Percentiles rank a stretch among this genome's conserved stretches.
phyloP scores from a whole-genome alignment of 2,329 filamentous ascomycete genomes.

The Massarina eburnea region DNA sequence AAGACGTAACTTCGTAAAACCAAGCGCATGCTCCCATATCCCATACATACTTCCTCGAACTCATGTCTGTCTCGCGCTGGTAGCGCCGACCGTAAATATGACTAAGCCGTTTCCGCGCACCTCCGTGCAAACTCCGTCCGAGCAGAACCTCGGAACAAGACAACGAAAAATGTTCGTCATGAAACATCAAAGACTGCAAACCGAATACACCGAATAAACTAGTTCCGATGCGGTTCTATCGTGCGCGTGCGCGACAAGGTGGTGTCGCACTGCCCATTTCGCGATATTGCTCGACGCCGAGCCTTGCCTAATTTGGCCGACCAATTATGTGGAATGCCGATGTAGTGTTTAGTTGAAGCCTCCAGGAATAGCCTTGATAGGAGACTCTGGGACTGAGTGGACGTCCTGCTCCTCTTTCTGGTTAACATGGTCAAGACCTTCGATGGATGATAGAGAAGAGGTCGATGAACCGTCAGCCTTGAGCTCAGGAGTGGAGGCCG shows the following conservation, averaged over 20 bases:
- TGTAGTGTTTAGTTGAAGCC: conserved; percentile 23
- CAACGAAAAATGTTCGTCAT: not conserved
- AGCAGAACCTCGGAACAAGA: conserved; percentile 8
- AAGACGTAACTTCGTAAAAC: not conserved
- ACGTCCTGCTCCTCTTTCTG: too few relatives aligned
- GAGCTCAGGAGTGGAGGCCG: conserved; percentile 38
- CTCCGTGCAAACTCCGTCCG: conserved; percentile 1
- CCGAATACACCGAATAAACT: too few relatives aligned
- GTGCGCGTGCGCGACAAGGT: not conserved
- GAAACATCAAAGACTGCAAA: too few relatives aligned
- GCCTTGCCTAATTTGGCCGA: not conserved
- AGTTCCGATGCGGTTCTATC: not conserved
- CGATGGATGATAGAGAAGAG: conserved; percentile 35
- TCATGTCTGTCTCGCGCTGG: not conserved
- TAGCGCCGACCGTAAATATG: not conserved
- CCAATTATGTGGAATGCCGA: not conserved
- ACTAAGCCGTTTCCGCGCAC: not conserved
- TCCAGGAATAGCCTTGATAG: conserved; percentile 34
- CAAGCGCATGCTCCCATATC: not conserved
- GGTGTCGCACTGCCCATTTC: not conserved
- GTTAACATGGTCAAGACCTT: conserved; percentile 33
- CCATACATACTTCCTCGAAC: not conserved
- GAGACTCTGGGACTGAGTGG: too few relatives aligned
- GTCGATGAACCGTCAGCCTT: conserved; percentile 36
- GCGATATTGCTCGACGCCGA: not conserved